A percentile compares a stretch with the other conserved stretches of the same genome.
Conservation (phyloP, 2,329 filamentous ascomycete genomes). For the Colletotrichum sp. region DNA sequence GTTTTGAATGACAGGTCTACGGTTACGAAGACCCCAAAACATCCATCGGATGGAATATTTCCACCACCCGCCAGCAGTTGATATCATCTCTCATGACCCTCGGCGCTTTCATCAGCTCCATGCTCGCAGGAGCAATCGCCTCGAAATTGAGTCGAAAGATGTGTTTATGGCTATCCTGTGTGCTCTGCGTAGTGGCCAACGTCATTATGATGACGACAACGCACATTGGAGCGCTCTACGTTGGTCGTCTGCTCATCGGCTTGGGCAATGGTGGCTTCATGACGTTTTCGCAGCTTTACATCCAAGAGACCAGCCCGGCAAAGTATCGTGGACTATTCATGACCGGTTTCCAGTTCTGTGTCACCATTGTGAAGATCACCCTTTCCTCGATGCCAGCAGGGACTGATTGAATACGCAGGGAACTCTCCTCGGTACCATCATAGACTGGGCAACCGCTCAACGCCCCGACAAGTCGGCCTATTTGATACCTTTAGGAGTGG, state of each 20-base stretch:
- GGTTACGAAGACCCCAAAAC: not conserved
- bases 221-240: slow-evolving; percentile 57
- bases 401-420: not conserved
- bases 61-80: slow-evolving; percentile 47
- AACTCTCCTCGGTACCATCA: not conserved
- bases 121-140: slow-evolving; percentile 35
- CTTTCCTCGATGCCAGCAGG: rapidly evolving
- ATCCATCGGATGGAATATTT: slow-evolving; percentile 49
- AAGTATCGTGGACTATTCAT: slow-evolving; percentile 53
- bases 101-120: slow-evolving; percentile 50
- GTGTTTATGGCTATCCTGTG: not conserved
- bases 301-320: slow-evolving; percentile 52
- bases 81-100: slow-evolving; percentile 55
- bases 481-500: not conserved
- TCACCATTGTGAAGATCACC: not conserved
- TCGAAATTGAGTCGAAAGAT: not conserved
- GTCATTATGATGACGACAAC: slow-evolving; percentile 40
- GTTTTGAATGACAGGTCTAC: not conserved
- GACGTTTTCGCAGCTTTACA: slow-evolving; percentile 57
- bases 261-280: slow-evolving; percentile 63
- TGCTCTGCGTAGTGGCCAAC: not conserved
- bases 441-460: not conserved
- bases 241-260: slow-evolving; percentile 59
- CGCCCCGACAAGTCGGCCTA: not conserved
- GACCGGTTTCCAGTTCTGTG: slow-evolving; percentile 22